A percentile compares a stretch with the other conserved stretches of the same genome.
phyloP scores from a whole-genome alignment of 176 grass and related monocot species.

The Rhipidocladum racemiflorum region DNA sequence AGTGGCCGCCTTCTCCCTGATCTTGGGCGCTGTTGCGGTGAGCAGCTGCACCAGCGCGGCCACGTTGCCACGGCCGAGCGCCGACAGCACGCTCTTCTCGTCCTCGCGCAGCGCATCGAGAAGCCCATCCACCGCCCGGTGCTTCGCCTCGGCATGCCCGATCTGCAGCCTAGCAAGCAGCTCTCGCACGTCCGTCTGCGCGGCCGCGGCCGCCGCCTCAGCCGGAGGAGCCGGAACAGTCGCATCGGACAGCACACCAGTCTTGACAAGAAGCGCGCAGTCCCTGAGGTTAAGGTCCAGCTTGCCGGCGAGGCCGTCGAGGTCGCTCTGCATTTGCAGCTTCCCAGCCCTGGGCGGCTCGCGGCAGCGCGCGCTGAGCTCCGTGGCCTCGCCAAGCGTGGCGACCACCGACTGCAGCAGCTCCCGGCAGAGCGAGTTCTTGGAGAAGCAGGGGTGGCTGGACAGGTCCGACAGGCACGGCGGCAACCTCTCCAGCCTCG shows the following conservation, averaged over 20 bases:
- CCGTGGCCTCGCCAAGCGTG: conserved; percentile 57
- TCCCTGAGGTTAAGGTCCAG: conserved; percentile 88
- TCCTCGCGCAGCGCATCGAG: conserved; percentile 74
- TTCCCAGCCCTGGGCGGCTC: conserved; percentile 48
- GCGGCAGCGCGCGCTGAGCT: conserved; percentile 49
- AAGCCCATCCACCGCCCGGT: conserved; percentile 69
- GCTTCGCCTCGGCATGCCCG: conserved; percentile 86
- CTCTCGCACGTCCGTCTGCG: conserved; percentile 65
- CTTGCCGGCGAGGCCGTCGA: conserved; percentile 79
- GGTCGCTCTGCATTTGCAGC: conserved; percentile 93
- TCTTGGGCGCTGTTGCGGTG: conserved; percentile 67
- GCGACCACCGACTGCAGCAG: conserved; percentile 67
- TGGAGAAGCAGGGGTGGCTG: conserved; percentile 85
- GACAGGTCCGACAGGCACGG: conserved; percentile 86
- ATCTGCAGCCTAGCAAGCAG: conserved; percentile 88
- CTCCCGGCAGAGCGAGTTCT: conserved; percentile 80
- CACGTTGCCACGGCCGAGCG: conserved; percentile 73
- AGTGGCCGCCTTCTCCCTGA: conserved; percentile 73
- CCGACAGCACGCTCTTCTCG: conserved; percentile 77
- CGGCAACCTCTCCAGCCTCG: conserved; percentile 63
- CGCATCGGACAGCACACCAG: conserved; percentile 67
- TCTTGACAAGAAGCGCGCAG: conserved; percentile 88
- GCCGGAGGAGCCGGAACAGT: conserved; percentile 26
- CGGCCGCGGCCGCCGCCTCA: background rate
- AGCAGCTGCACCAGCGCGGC: conserved; percentile 82